Evolutionary conservation across 208 protist species (phyloP).

Genomic region (Porcisia deanei): DNA sequence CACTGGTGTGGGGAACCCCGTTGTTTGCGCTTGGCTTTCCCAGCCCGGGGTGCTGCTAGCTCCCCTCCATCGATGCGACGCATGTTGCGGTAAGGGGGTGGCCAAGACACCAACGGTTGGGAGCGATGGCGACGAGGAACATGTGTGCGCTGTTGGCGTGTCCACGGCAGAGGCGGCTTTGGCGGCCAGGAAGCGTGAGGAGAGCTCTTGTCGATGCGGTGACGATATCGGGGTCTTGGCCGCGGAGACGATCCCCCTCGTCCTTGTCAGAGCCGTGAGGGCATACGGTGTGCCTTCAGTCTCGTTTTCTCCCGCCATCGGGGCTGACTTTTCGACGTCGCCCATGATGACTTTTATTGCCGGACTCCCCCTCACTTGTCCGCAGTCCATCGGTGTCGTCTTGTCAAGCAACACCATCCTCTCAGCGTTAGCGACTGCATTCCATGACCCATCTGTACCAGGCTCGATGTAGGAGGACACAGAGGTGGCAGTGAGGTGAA

Average conservation of each 20-base stretch:
- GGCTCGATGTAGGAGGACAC: neutral
- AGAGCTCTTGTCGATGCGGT: constrained; percentile 7
- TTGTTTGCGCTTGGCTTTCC: constrained; percentile 30
- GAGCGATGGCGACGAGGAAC: neutral
- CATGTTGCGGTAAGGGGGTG: constrained; percentile 9
- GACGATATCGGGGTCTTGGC: constrained; percentile 9
- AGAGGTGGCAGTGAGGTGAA: neutral
- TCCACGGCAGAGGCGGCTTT: constrained; percentile 6
- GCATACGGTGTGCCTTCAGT: neutral
- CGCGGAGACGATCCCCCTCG: neutral
- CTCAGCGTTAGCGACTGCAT: neutral
- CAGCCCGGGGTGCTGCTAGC: constrained; percentile 8
- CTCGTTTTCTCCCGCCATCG: too few relatives aligned
- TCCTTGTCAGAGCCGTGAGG: neutral
- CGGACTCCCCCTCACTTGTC: too few relatives aligned
- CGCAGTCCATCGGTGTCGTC: neutral
- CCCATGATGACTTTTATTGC: neutral
- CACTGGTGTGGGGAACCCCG: constrained; percentile 57
- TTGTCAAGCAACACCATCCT: neutral
- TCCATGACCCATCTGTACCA: neutral
- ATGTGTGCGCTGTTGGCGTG: constrained; percentile 10
- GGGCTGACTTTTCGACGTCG: neutral
- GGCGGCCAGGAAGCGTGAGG: constrained; percentile 5
- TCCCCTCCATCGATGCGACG: constrained; percentile 9
- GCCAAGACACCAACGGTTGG: neutral